Conservation (phyloP, 2,329 filamentous ascomycete species). For the Nectriaceae sp. region DNA sequence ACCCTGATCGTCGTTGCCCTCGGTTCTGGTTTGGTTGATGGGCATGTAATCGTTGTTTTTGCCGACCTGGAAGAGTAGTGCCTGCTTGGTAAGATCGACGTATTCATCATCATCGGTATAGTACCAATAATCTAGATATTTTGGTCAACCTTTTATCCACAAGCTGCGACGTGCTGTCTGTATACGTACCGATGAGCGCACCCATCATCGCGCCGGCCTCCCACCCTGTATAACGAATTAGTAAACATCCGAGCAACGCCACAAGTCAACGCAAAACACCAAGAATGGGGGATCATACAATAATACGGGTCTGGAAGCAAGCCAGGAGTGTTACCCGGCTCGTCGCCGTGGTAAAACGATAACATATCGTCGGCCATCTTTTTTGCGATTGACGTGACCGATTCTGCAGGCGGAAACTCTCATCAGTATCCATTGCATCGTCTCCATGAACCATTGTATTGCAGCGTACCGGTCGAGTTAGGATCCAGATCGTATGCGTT, state of each 20-base stretch:
- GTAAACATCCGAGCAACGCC: neutral
- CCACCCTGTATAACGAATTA: constrained; percentile 55
- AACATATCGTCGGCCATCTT: constrained; percentile 54
- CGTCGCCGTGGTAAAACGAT: constrained; percentile 45
- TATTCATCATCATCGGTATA: constrained; percentile 75
- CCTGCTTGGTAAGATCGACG: constrained; percentile 67
- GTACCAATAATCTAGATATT: constrained; percentile 71
- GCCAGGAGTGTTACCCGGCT: constrained; percentile 52
- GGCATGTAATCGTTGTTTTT: constrained; percentile 77
- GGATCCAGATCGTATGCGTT: constrained; percentile 39
- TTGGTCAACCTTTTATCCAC: too few relatives aligned
- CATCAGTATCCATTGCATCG: constrained; percentile 5
- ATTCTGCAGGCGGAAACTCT: constrained; percentile 39
- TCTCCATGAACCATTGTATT: neutral
- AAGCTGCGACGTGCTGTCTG: too few relatives aligned
- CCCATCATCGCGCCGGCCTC: constrained; percentile 73
- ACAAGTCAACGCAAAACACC: constrained; percentile 5
- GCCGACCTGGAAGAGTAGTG: constrained; percentile 74
- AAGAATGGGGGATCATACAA: constrained; percentile 40
- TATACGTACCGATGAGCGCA: constrained; percentile 53
- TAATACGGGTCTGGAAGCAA: constrained; percentile 56
- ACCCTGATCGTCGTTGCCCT: constrained; percentile 75
- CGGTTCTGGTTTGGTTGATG: constrained; percentile 65
- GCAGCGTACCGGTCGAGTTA: constrained; percentile 36
- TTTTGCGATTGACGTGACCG: constrained; percentile 50